These are phyloP conservation scores for Lactuca sativa DNA, from an alignment of 129 eudicot species.

Conservation along the genomic window DNA sequence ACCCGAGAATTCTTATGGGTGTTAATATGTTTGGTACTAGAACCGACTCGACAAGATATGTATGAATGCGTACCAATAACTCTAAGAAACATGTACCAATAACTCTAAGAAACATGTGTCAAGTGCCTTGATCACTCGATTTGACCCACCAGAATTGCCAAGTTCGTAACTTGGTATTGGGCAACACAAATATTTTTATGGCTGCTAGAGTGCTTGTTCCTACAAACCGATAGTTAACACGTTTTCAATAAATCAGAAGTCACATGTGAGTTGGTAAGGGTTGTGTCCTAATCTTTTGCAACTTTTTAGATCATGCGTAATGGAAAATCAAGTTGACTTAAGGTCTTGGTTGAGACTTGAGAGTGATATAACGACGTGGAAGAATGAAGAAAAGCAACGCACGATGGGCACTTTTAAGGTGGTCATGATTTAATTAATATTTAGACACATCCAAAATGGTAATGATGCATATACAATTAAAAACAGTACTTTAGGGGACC, in stretches of 20 bases:
- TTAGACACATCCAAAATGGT: conserved; percentile 6
- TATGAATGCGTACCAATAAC: background rate
- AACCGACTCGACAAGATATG: background rate
- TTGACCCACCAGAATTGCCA: background rate
- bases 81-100: background rate
- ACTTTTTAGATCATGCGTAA: conserved; percentile 31
- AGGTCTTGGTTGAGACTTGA: conserved; percentile 16
- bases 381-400: conserved; percentile 18
- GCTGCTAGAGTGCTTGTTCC: conserved; percentile 1
- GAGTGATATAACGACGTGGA: conserved; percentile 34
- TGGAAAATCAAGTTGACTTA: conserved; percentile 22
- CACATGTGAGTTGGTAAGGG: conserved; percentile 26
- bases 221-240: conserved; percentile 14
- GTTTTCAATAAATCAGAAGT: conserved; percentile 16
- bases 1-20: background rate
- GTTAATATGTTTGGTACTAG: background rate
- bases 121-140: background rate
- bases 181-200: background rate
- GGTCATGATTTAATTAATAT: conserved; percentile 7
- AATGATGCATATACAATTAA: conserved; percentile 3
- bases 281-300: conserved; percentile 16
- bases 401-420: conserved; percentile 14
- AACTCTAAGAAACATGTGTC: background rate
- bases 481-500: background rate
- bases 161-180: background rate